These are phyloP conservation scores for Capronia coronata DNA, from an alignment of 2,329 filamentous ascomycete genomes.

Conservation along the genomic window DNA sequence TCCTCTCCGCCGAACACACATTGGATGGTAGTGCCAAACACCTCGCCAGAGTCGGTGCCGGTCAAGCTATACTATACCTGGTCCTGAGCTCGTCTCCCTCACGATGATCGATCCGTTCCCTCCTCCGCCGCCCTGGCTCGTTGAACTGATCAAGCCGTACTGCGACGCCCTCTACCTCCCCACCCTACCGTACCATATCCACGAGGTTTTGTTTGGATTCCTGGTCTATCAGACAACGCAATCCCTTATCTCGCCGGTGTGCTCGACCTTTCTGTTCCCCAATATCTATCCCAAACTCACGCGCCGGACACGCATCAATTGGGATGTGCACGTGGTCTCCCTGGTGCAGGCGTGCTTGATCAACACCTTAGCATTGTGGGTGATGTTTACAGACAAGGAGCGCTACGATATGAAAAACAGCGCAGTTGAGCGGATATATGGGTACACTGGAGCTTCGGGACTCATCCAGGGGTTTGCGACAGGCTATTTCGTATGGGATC, in stretches of 20 bases:
- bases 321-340: slow-evolving; percentile 61
- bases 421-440: slow-evolving; percentile 48
- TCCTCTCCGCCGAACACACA: not conserved
- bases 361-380: slow-evolving; percentile 51
- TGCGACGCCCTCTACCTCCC: slow-evolving; percentile 48
- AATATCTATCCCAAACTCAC: slow-evolving; percentile 49
- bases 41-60: not conserved
- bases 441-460: slow-evolving; percentile 54
- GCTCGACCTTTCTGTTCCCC: slow-evolving; percentile 51
- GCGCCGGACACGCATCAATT: slow-evolving; percentile 54
- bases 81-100: not conserved
- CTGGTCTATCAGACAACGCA: slow-evolving; percentile 52
- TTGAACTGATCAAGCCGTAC: slow-evolving; percentile 44
- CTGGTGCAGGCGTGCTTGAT: slow-evolving; percentile 55
- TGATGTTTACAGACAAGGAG: slow-evolving; percentile 52
- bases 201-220: slow-evolving; percentile 55
- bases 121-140: slow-evolving; percentile 48
- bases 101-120: slow-evolving; percentile 42
- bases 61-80: not conserved
- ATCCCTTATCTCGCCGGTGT: slow-evolving; percentile 48
- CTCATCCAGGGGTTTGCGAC: slow-evolving; percentile 55
- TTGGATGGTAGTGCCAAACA: not conserved
- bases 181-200: slow-evolving; percentile 54
- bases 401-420: slow-evolving; percentile 47
- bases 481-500: slow-evolving; percentile 61